Evolutionary conservation across 768 basidiomycete genomes (phyloP), one percentile per base, ranked within the genome.

Genomic region (Tulasnella sp.): DNA sequence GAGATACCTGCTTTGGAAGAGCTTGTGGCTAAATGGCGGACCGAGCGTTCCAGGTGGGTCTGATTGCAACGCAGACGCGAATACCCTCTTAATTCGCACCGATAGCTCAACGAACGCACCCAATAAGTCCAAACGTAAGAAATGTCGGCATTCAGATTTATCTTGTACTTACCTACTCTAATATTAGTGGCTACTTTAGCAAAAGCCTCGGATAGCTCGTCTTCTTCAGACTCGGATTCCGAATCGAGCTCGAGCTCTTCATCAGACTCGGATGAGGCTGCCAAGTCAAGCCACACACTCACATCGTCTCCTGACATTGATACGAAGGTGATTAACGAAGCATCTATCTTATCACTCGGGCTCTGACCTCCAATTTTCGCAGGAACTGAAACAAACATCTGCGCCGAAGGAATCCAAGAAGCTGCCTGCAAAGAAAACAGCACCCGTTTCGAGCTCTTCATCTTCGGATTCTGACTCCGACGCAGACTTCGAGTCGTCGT

Each of bases 11-110:
- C 67, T 67, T 39, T 44, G 8, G 67, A 44, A 29, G 67, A 67
- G 32, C 69, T 94, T 75, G 88, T 89, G 65, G 84, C 85, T 40
- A 88, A 59, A 22, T 59, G 52, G 52, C 52, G 26, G 52, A 12
- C 52, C 11, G 52, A 59, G 16, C 52, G 52, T 59, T 12, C 9
- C 22, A 29, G 26, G 52, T 59, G 52, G 4, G 52, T 12, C 52
- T 59, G n/a, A 26, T 14, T 11, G 52, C 4, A 59, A 12, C 1
- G 26, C 29, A 9, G 32, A 0, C 22, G 14, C 7, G 7, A 47
- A 29, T 22, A 12, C 22, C 26, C 7, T 59, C 52, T 59, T 32
- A 59, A 12, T 59, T 14, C 19, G 8, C 19, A 26, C 26, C 3
- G 9, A 29, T 29, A 59, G 52, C 26, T 22, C 52, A 8, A 22